Percentiles rank a stretch among this genome's conserved stretches.
Conservation (phyloP, 2,329 filamentous ascomycete species). For the Pseudocercospora ulei region DNA sequence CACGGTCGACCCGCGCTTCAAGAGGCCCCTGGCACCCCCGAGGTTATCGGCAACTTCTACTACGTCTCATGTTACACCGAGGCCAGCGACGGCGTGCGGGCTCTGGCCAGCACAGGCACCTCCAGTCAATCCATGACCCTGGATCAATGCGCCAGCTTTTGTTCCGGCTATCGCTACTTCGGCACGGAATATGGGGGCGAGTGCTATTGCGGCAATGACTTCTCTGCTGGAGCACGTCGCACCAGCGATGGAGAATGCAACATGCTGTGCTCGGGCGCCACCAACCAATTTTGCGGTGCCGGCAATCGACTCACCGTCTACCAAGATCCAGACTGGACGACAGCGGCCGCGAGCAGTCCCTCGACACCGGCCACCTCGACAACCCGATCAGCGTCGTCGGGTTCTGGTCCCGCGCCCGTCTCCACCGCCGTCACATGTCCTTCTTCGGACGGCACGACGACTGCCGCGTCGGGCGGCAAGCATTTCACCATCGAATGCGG, state of each 20-base stretch:
- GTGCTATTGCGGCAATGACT: constrained; percentile 20
- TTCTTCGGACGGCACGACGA: constrained; percentile 23
- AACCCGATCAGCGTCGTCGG: constrained; percentile 13
- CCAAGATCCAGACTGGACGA: constrained; percentile 4
- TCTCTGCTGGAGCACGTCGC: constrained; percentile 9
- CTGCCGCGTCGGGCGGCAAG: constrained; percentile 23
- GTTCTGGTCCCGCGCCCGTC: constrained; percentile 14
- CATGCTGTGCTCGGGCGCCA: constrained; percentile 26
- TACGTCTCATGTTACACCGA: constrained; percentile 32
- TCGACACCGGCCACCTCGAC: constrained; percentile 10
- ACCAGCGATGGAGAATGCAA: constrained; percentile 10
- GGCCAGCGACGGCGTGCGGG: constrained; percentile 22
- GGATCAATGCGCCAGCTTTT: constrained; percentile 35
- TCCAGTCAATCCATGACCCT: constrained; percentile 34
- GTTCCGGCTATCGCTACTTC: constrained; percentile 28
- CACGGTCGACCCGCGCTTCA: constrained; percentile 22
- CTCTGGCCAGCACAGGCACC: constrained; percentile 26
- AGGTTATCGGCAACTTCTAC: constrained; percentile 26
- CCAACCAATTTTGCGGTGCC: constrained; percentile 29
- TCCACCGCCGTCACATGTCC: constrained; percentile 26
- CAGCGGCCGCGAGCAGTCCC: not conserved
- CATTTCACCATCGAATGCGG: constrained; percentile 29
- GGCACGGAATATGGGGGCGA: constrained; percentile 33
- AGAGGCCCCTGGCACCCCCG: constrained; percentile 26
- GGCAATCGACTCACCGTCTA: constrained; percentile 25